Conservation (phyloP, 2,329 filamentous ascomycete genomes). For the Penicillium sp. region DNA sequence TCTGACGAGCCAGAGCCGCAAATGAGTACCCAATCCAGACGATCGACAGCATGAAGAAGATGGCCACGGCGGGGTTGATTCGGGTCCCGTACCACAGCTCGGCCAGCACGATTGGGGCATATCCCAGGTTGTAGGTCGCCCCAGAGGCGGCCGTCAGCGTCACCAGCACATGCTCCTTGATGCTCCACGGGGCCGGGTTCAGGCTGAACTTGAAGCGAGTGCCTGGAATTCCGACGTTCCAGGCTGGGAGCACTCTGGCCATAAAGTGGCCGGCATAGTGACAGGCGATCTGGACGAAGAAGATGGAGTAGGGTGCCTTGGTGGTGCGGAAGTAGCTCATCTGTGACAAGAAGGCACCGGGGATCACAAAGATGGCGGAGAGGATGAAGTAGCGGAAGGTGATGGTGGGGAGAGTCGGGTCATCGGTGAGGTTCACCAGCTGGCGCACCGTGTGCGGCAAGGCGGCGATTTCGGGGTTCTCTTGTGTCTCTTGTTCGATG, state of each 20-base stretch:
- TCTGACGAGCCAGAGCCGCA: conserved; percentile 59
- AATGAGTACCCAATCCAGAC: conserved; percentile 62
- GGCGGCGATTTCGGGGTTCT: conserved; percentile 56
- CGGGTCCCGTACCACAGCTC: conserved; percentile 59
- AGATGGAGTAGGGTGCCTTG: conserved; percentile 60
- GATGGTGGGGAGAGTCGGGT: conserved; percentile 57
- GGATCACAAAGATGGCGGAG: conserved; percentile 31
- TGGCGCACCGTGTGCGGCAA: conserved; percentile 59
- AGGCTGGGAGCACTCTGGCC: conserved; percentile 53
- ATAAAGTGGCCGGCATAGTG: conserved; percentile 58
- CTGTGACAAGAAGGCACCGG: conserved; percentile 60
- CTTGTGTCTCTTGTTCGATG: conserved; percentile 37
- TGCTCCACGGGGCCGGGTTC: conserved; percentile 59
- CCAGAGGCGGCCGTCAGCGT: conserved; percentile 58
- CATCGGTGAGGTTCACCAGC: conserved; percentile 60
- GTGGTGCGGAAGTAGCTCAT: conserved; percentile 62
- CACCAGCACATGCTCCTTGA: conserved; percentile 61
- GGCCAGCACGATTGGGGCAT: conserved; percentile 56
- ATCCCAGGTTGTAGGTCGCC: conserved; percentile 55
- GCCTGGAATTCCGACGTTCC: conserved; percentile 51
- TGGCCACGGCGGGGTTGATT: conserved; percentile 56
- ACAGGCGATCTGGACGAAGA: conserved; percentile 63
- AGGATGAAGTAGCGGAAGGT: conserved; percentile 48
- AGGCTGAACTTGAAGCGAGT: conserved; percentile 54
- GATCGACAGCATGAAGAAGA: conserved; percentile 63